phyloP scores from a whole-genome alignment of 2,329 filamentous ascomycete genomes.

The Thyridium curvatum region DNA sequence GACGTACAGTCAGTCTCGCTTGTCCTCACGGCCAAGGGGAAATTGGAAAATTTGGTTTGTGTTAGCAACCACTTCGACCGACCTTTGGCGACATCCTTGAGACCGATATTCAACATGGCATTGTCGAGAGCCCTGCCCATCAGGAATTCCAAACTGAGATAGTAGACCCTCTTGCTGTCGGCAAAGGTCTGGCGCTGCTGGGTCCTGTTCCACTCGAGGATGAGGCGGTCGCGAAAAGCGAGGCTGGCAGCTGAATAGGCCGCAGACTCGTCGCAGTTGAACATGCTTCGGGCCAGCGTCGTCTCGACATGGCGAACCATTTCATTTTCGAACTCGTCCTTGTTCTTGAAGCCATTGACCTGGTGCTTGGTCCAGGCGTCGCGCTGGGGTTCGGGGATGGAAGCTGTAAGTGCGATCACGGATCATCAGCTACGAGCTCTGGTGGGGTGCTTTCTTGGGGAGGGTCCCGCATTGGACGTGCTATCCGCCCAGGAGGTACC shows the following conservation, averaged over 20 bases:
- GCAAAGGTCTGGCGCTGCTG: constrained; percentile 90
- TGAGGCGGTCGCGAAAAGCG: constrained; percentile 85
- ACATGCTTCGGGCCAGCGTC: constrained; percentile 88
- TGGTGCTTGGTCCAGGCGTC: constrained; percentile 66
- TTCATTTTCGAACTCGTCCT: constrained; percentile 82
- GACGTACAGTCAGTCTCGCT: not conserved
- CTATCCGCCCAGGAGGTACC: no score
- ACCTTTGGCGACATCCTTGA: constrained; percentile 82
- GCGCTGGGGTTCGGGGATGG: constrained; percentile 82
- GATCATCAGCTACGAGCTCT: constrained; percentile 6
- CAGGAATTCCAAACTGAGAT: constrained; percentile 92
- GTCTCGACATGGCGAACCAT: constrained; percentile 94
- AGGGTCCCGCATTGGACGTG: no score
- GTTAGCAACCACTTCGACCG: constrained; percentile 17
- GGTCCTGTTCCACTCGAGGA: constrained; percentile 96
- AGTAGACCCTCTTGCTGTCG: constrained; percentile 93
- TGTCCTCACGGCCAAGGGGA: constrained; percentile 1
- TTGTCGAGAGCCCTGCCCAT: constrained; percentile 97
- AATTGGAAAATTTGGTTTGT: not conserved
- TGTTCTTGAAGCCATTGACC: constrained; percentile 63
- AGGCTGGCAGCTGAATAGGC: constrained; percentile 88
- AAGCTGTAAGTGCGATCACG: constrained; percentile 36
- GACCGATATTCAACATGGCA: constrained; percentile 92
- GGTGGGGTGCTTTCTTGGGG: no score
- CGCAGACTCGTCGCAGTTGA: constrained; percentile 94